Evolutionary conservation across 306 rosid species (phyloP), one percentile per base, ranked within the genome.

Genomic region (Lathyrus tuberosus): DNA sequence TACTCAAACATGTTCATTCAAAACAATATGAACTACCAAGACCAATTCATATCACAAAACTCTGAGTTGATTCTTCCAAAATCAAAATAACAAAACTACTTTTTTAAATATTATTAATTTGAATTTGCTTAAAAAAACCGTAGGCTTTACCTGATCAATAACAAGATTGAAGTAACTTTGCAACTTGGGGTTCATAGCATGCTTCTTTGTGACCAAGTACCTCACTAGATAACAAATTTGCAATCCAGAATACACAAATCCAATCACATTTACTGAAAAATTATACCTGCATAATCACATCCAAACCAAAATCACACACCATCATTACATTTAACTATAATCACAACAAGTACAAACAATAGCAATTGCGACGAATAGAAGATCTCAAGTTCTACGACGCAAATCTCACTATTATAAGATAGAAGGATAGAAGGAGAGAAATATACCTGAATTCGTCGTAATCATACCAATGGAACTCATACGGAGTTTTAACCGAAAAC

Each of bases 61-160:
- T n/a, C 7, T 8, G 31, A 64, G 37, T 65, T 15, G 40, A 43
- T 28, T 14, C 62, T 56, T 26, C 53, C 69, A 62, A 83, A 64
- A 47, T 31, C 46, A 26, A 48, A 48, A 18, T 10, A 51, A 16
- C 22, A 48, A 3, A 16, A 48, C 7, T 41, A 11, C 46, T 41
- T 41, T 40, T 9, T 41, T 10, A 1, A 10, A 41, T 10, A 60
- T 63, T 24, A 24, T 56, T 7, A 58, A 9, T 58, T 58, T 31
- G 12, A 53, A 53, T 10, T 20, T 11, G 8, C 42, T 5, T 16
- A 28, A 48, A 14, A 20, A 11, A 6, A 6, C 11, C 37, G 10
- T 16, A 26, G 31, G 16, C 62, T 82, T 59, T 84, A 83, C 98
- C 95, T 94, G 97, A 81, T 94, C 98, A 60, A 85, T 74, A 10